Conservation (phyloP, 2,329 filamentous ascomycete genomes). For the Fusarium sp. region DNA sequence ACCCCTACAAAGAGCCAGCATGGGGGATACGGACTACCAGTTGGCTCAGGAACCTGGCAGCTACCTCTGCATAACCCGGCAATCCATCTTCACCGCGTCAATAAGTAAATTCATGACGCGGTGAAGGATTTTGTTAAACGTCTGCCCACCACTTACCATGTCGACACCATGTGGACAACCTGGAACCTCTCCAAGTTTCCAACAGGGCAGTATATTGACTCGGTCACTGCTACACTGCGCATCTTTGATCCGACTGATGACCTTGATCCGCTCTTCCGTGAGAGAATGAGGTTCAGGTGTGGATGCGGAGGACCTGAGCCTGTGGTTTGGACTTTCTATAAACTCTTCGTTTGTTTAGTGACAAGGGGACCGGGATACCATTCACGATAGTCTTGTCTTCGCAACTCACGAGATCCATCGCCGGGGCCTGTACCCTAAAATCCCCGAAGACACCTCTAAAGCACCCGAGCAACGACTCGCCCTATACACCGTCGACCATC, state of each 20-base stretch:
- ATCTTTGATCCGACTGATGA: slow-evolving; percentile 19
- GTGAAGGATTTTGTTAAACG: background rate
- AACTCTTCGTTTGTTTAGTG: background rate
- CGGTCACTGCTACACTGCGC: slow-evolving; percentile 6
- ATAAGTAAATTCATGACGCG: background rate
- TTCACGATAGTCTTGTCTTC: background rate
- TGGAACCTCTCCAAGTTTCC: slow-evolving; percentile 10
- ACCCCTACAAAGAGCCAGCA: slow-evolving; percentile 11
- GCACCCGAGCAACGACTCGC: slow-evolving; percentile 4
- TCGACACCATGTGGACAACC: slow-evolving; percentile 27
- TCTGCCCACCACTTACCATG: background rate
- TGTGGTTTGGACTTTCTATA: slow-evolving; percentile 1
- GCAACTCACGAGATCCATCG: too few species aligned
- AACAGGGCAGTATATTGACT: slow-evolving; percentile 3
- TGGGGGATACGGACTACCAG: background rate
- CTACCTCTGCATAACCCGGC: background rate
- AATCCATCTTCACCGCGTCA: background rate
- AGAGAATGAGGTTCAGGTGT: background rate
- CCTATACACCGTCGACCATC: background rate
- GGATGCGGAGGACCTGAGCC: background rate
- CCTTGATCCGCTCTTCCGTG: background rate
- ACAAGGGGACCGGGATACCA: background rate
- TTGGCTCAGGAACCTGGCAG: background rate
- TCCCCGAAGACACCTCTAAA: background rate
- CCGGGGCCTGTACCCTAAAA: background rate